A percentile compares a stretch with the other conserved stretches of the same genome.
phyloP scores from a whole-genome alignment of 768 basidiomycete species.

The Solioccasus polychromus region DNA sequence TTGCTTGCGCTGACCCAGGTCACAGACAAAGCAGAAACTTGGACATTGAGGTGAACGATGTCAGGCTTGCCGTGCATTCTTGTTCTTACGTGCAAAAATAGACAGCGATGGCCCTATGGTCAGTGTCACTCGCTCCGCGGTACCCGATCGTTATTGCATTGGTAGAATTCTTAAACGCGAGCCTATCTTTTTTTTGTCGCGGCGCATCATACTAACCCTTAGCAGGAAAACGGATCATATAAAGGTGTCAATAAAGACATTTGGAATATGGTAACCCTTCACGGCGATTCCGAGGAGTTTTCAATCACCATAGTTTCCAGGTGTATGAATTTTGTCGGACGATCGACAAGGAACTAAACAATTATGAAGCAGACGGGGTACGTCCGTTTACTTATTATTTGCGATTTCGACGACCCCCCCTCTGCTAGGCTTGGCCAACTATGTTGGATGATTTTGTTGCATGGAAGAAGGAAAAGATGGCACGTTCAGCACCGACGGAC shows the following conservation, averaged over 20 bases:
- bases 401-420: constrained; percentile 1
- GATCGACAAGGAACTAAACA: constrained; percentile 54
- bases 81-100: constrained; percentile 24
- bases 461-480: constrained; percentile 49
- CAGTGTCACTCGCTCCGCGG: constrained; percentile 65
- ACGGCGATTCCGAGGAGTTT: background rate
- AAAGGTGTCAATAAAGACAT: constrained; percentile 82
- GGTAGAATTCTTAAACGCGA: constrained; percentile 62
- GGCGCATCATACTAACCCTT: background rate
- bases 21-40: constrained; percentile 68
- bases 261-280: constrained; percentile 68
- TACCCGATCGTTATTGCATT: constrained; percentile 67
- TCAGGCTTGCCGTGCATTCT: background rate
- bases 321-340: constrained; percentile 74
- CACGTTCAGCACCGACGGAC: constrained; percentile 3
- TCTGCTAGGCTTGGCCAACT: constrained; percentile 75
- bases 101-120: constrained; percentile 74
- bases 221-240: constrained; percentile 51
- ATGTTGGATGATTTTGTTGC: constrained; percentile 74
- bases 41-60: constrained; percentile 69
- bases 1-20: constrained; percentile 5
- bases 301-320: constrained; percentile 34
- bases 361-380: constrained; percentile 78
- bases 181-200: constrained; percentile 13
- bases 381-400: constrained; percentile 23